A percentile compares a stretch with the other conserved stretches of the same genome.
phyloP scores from a whole-genome alignment of 2,329 filamentous ascomycete genomes.

The Aspergillus persii region DNA sequence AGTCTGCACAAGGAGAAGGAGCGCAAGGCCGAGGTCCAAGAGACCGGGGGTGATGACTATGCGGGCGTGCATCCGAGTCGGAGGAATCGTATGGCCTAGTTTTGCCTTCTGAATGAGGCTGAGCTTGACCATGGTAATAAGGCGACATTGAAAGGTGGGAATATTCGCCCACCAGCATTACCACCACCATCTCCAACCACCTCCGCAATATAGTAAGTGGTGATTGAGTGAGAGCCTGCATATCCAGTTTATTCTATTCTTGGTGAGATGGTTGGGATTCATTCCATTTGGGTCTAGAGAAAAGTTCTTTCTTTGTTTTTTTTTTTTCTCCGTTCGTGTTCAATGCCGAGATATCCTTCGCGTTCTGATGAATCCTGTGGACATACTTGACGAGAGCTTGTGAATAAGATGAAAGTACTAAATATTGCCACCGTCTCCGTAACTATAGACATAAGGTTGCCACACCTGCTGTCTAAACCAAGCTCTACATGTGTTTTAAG shows the following conservation, averaged over 20 bases:
- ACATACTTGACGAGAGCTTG: constrained; percentile 8
- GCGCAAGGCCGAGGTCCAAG: constrained; percentile 24
- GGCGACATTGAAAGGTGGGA: neutral
- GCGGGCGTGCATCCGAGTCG: constrained; percentile 46
- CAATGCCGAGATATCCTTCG: constrained; percentile 17
- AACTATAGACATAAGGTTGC: too few relatives aligned
- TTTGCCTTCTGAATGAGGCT: neutral
- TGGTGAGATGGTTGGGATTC: neutral
- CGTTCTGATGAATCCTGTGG: constrained; percentile 14
- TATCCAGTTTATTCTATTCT: too few relatives aligned
- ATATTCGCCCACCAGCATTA: too few relatives aligned
- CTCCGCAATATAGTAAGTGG: too few relatives aligned
- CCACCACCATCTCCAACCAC: too few relatives aligned
- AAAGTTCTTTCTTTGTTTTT: constrained; percentile 1
- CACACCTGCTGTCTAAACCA: neutral
- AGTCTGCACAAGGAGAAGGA: constrained; percentile 46
- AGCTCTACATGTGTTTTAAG: neutral
- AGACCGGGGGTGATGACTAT: constrained; percentile 25
- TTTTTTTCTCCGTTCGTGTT: neutral
- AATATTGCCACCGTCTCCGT: too few relatives aligned
- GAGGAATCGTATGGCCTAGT: constrained; percentile 33
- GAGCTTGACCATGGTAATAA: too few relatives aligned
- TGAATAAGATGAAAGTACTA: constrained; percentile 1
- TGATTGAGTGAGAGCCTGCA: too few relatives aligned
- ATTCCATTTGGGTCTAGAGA: neutral